These are phyloP conservation scores for Mariannaea sp. DNA, from an alignment of 2,329 filamentous ascomycete species.

Conservation along the genomic window DNA sequence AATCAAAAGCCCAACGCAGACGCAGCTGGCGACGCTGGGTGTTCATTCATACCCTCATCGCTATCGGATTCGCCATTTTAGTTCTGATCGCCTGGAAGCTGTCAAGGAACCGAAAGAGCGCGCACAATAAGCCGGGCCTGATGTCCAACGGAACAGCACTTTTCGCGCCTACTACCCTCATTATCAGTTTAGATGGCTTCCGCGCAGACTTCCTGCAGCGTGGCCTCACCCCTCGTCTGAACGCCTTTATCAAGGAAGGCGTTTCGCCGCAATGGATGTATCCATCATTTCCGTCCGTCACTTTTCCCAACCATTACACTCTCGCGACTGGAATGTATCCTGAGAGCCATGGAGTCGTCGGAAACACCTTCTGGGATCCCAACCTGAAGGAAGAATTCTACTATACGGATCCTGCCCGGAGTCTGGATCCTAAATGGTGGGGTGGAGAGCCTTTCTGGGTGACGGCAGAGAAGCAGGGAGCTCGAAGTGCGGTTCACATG, in stretches of 20 bases:
- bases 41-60: constrained; percentile 57
- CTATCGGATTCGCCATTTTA: constrained; percentile 60
- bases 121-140: constrained; percentile 39
- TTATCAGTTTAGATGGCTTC: constrained; percentile 95
- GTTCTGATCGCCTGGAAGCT: constrained; percentile 64
- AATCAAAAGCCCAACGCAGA: constrained; percentile 54
- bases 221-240: constrained; percentile 81
- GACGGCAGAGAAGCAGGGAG: constrained; percentile 81
- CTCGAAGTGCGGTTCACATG: constrained; percentile 90
- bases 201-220: constrained; percentile 89
- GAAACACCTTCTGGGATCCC: constrained; percentile 94
- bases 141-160: constrained; percentile 83
- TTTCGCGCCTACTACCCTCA: constrained; percentile 89
- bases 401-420: constrained; percentile 77
- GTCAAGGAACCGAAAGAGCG: constrained; percentile 51
- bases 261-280: constrained; percentile 92
- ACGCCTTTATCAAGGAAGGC: constrained; percentile 77
- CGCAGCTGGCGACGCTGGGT: constrained; percentile 59
- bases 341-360: constrained; percentile 89
- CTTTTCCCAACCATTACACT: constrained; percentile 96
- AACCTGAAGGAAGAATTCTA: constrained; percentile 77
- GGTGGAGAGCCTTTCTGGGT: constrained; percentile 92
- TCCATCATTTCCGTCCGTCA: constrained; percentile 94
- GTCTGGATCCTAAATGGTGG: constrained; percentile 92
- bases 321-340: constrained; percentile 91